Conservation (phyloP, 148 eudicot species). For the Chenopodium suecicum region DNA sequence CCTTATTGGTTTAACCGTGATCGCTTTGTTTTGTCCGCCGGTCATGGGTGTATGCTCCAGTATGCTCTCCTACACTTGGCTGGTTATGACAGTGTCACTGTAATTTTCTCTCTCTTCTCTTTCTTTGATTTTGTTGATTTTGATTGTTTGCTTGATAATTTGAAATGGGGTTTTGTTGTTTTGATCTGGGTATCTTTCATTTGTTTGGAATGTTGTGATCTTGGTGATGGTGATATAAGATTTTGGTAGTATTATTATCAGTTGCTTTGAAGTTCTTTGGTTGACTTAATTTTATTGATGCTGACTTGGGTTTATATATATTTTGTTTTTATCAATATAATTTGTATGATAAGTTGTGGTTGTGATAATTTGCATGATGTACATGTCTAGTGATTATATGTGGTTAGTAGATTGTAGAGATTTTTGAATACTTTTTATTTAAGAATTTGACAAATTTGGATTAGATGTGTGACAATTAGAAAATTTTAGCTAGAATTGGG, state of each 20-base stretch:
- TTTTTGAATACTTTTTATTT: neutral
- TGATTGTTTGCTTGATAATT: conserved; percentile 3
- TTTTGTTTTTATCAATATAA: conserved; percentile 1
- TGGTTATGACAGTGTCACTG: conserved; percentile 87
- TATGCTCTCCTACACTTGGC: conserved; percentile 94
- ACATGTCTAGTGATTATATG: neutral
- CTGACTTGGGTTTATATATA: conserved; percentile 5
- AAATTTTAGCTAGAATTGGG: neutral
- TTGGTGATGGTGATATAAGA: conserved; percentile 5
- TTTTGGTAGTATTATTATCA: neutral
- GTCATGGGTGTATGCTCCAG: conserved; percentile 97
- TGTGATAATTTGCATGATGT: neutral
- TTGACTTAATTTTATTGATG: conserved; percentile 13
- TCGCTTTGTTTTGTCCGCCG: conserved; percentile 90
- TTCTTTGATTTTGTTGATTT: neutral
- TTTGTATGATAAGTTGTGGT: conserved; percentile 6
- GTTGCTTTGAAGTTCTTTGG: neutral
- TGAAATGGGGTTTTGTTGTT: conserved; percentile 20
- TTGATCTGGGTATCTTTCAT: conserved; percentile 17
- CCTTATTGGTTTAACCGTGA: conserved; percentile 94
- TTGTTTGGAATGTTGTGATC: neutral
- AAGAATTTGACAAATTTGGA: too few species aligned
- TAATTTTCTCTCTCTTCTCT: conserved; percentile 19
- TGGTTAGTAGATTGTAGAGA: neutral
- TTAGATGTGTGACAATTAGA: neutral